A percentile compares a stretch with the other conserved stretches of the same genome.
Conservation (phyloP, 1,139 yeast species). For the Kurtzmaniella quercitrusa region DNA sequence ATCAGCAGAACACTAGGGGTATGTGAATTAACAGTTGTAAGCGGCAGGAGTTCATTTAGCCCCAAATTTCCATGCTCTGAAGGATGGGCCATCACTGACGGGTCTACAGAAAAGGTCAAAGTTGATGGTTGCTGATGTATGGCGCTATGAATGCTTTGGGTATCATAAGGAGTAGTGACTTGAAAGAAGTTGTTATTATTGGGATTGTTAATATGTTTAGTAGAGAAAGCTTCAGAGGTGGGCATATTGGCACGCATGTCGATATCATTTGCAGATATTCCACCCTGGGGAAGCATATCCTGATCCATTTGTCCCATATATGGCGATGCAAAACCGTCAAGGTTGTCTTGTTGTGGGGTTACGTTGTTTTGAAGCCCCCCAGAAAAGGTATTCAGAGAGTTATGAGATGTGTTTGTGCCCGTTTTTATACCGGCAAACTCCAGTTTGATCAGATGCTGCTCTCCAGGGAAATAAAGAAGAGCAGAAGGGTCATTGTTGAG, state of each 20-base stretch:
- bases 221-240: not conserved
- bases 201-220: not conserved
- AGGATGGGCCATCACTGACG: conserved; percentile 8
- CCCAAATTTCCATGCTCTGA: conserved; percentile 1
- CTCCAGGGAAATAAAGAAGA: not conserved
- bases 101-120: not conserved
- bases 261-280: not conserved
- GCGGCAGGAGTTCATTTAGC: conserved; percentile 34
- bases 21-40: conserved; percentile 43
- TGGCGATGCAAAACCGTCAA: not conserved
- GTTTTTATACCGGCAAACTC: not conserved
- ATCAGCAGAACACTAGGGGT: conserved; percentile 40
- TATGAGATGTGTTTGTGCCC: not conserved
- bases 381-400: not conserved
- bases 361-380: too few relatives aligned
- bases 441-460: not conserved
- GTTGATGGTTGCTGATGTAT: not conserved
- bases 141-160: not conserved
- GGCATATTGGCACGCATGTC: not conserved
- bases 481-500: not conserved
- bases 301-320: not conserved
- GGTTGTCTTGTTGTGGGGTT: not conserved
- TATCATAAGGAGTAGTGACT: not conserved
- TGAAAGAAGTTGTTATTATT: not conserved
- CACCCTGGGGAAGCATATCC: not conserved